Evolutionary conservation across 345 rosid genomes (phyloP).

Genomic region (Eucalyptus viminalis): DNA sequence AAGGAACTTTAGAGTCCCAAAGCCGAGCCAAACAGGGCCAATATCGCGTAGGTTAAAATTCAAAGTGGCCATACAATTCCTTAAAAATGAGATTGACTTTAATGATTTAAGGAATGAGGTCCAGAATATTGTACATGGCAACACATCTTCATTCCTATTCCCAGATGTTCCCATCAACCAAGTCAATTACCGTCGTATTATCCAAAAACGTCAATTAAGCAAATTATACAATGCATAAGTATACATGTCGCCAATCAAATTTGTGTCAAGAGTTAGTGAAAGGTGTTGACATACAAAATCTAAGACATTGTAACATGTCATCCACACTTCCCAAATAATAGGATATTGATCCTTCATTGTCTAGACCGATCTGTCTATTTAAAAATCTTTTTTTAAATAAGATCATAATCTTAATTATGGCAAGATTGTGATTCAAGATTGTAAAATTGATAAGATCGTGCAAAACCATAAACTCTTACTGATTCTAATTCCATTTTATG

Average conservation of each 20-base stretch:
- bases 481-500: background rate
- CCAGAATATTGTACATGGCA: background rate
- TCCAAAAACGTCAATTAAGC: background rate
- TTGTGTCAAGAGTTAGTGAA: background rate
- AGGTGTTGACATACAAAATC: background rate
- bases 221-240: background rate
- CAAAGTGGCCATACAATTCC: background rate
- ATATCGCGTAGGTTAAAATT: background rate
- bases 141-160: background rate
- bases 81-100: background rate
- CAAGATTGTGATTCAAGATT: background rate
- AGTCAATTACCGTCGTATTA: background rate
- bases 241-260: background rate
- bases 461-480: background rate
- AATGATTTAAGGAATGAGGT: background rate
- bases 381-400: background rate
- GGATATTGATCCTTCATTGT: background rate
- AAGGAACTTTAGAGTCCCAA: no score
- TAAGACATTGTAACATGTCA: background rate
- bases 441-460: background rate
- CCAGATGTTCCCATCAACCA: background rate
- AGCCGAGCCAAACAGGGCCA: no score
- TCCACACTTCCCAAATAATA: background rate
- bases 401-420: no score
- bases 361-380: background rate